Evolutionary conservation across 306 rosid genomes (phyloP).

Genomic region (Rubus idaeus): DNA sequence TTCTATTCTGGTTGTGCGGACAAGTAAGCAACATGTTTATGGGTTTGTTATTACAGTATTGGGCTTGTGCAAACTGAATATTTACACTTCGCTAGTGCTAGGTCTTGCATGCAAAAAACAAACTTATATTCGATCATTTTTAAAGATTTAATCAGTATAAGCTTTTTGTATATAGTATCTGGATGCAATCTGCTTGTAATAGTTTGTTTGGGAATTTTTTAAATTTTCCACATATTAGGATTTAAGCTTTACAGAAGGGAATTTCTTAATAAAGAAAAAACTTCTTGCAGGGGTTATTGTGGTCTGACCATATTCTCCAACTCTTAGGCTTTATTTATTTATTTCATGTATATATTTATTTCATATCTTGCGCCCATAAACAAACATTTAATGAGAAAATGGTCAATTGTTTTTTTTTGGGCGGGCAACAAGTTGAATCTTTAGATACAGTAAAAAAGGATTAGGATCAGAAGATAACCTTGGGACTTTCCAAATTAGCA

Average conservation of each 20-base stretch:
- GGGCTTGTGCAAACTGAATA: slow-evolving; percentile 22
- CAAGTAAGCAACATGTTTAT: slow-evolving; percentile 51
- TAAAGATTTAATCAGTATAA: too few species aligned
- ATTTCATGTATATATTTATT: not conserved
- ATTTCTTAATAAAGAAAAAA: not conserved
- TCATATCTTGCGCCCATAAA: not conserved
- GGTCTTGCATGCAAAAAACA: too few species aligned
- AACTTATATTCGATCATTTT: too few species aligned
- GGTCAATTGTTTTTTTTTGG: not conserved
- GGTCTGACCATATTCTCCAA: not conserved
- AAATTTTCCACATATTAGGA: not conserved
- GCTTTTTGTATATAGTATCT: too few species aligned
- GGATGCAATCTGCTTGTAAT: too few species aligned
- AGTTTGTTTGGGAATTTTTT: too few species aligned
- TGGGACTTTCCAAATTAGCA: too few species aligned
- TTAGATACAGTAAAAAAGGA: too few species aligned
- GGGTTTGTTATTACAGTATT: slow-evolving; percentile 11
- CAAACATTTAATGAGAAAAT: not conserved
- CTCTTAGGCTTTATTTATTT: not conserved
- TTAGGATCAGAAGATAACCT: too few species aligned
- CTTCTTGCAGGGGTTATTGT: not conserved
- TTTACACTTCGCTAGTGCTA: not conserved
- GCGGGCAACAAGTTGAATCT: too few species aligned
- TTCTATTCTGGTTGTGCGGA: slow-evolving; percentile 70
- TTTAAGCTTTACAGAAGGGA: not conserved